Evolutionary conservation across 306 rosid species (phyloP), one percentile per base, ranked within the genome.

Genomic region (Begonia masoniana): DNA sequence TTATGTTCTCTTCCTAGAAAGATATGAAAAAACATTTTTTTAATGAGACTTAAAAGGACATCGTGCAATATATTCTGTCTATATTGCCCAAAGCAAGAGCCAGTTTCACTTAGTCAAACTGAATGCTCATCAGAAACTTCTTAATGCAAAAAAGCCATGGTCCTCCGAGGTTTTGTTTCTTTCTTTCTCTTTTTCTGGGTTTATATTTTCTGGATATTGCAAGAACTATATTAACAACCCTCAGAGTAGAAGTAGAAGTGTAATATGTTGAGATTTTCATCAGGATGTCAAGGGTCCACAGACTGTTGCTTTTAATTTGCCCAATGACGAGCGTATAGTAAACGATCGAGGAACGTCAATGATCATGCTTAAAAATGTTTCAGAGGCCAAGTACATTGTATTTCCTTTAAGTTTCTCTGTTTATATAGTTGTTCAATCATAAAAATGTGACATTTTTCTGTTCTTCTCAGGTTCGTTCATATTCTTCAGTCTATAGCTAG

Each of bases 281-380:
- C 82, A 91, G 97, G 97, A 86, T 78, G 88, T 85, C 55, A 81
- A 79, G 76, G 97, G 97, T 58, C 97, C 97, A 56, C 97, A 91
- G 65, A 83, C 94, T 65, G 88, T 77, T 71, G 97, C 96, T 71
- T 85, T 85, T 71, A 91, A 86, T 79, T 82, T 91, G 54, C 97
- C 97, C 59, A 91, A 86, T 78, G 97, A 91, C 5, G 92, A 91
- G 72, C 88, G 65, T 15, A 91, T 91, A 47, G 94, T 91, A 15
- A 83, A 83, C 19, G 96, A 81, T 51, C 83, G 76, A 50, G 96
- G 97, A 73, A 54, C 97, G 55, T 83, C 97, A 62, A 91, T 85
- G 97, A 96, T 91, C 68, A 81, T 91, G 78, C 96, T 86, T 57
- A 91, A 91, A 87, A 91, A 91, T 83, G 83, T 91, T 63, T 83